Conservation (phyloP, 805 yeast species). For the Lipomyces kockii region DNA sequence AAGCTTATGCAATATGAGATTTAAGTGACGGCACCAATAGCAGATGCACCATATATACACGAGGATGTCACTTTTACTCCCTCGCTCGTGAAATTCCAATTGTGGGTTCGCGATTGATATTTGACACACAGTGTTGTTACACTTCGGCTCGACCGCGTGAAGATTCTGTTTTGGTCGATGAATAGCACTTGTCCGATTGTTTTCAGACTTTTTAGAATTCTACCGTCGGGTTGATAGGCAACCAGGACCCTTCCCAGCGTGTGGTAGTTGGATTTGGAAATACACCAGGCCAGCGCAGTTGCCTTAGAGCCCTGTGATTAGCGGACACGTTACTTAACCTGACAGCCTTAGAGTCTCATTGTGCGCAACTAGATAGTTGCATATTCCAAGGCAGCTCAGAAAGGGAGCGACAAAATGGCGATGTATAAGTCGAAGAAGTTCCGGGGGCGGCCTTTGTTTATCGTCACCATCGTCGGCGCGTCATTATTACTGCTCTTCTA, state of each 20-base stretch:
- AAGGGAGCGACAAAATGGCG: slow-evolving; percentile 4
- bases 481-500: slow-evolving; percentile 21
- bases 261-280: not conserved
- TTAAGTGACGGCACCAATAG: not conserved
- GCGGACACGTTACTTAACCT: not conserved
- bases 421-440: slow-evolving; percentile 16
- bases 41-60: not conserved
- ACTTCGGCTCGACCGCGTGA: not conserved
- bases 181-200: not conserved
- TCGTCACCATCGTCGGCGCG: slow-evolving; percentile 17
- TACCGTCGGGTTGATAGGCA: not conserved
- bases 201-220: not conserved
- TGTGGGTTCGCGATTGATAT: too few relatives aligned
- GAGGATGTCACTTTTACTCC: not conserved
- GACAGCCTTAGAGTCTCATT: not conserved
- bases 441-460: slow-evolving; percentile 15
- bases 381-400: not conserved
- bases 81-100: not conserved
- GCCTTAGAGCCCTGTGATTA: not conserved
- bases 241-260: not conserved
- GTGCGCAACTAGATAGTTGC: not conserved
- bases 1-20: not conserved
- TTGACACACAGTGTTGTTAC: not conserved
- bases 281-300: not conserved
- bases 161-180: not conserved